These are phyloP conservation scores for Pythium graminicola DNA, from an alignment of 352 stramenopile genomes.

Conservation along the genomic window DNA sequence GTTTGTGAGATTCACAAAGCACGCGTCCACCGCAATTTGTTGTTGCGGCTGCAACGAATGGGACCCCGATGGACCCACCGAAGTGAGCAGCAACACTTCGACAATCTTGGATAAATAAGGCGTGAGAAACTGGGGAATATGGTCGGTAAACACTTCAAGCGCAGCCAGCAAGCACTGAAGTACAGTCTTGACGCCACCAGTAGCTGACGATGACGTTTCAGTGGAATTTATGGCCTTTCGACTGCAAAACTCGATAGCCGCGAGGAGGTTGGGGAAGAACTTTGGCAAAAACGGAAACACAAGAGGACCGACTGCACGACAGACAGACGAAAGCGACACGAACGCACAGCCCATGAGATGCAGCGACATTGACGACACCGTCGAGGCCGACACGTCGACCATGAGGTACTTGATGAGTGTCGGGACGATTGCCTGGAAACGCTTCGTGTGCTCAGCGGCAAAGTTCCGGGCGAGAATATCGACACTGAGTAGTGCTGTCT, in stretches of 20 bases:
- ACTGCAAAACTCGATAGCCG: constrained; percentile 51
- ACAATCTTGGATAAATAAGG: constrained; percentile 66
- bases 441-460: constrained; percentile 54
- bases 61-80: constrained; percentile 31
- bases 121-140: constrained; percentile 76
- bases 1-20: constrained; percentile 58
- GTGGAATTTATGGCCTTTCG: constrained; percentile 14
- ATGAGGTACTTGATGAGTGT: constrained; percentile 74
- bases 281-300: constrained; percentile 78
- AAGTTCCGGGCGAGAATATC: constrained; percentile 83
- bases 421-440: constrained; percentile 63
- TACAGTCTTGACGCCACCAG: constrained; percentile 40
- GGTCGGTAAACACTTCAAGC: constrained; percentile 76
- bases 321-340: constrained; percentile 76
- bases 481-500: constrained; percentile 78
- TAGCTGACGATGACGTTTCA: not conserved
- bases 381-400: constrained; percentile 28
- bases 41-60: constrained; percentile 19
- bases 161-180: constrained; percentile 68
- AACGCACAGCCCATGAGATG: constrained; percentile 80
- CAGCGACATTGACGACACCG: constrained; percentile 40
- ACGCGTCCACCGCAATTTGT: constrained; percentile 56
- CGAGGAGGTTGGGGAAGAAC: constrained; percentile 75
- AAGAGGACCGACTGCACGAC: constrained; percentile 50
- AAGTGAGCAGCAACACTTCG: constrained; percentile 46